Evolutionary conservation across 192 early-diverging fungal genomes (phyloP), one percentile per base, ranked within the genome.

Genomic region (Chytriomyces confervae): DNA sequence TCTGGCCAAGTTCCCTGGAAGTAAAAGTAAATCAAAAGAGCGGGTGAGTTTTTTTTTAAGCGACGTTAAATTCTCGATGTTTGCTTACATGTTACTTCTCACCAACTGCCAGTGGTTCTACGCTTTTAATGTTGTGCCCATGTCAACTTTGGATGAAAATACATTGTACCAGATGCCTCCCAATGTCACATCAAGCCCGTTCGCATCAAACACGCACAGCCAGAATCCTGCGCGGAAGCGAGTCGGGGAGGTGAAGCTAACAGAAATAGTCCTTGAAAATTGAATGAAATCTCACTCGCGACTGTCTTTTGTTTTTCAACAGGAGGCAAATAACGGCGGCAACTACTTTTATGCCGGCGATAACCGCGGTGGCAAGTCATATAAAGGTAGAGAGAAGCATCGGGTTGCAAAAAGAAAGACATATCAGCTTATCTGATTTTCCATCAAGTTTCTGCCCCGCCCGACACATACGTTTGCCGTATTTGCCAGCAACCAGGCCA

Each of bases 41-140:
- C 76, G 90, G 68, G 89, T 89, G 78, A 76, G 76, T 72, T 51
- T 6, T 45, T 63, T 53, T 29, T 8, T 60, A 44, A 3, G n/a
- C 43, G 23, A 7, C 45, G 43, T 47, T 43, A 2, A 16, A n/a
- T 66, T 63, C 36, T 24, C 29, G 2, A 29, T 23, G 75, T 75
- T 49, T 47, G 49, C 48, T 64, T 36, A 36, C 51, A 5, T 16
- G 29, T 36, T 2, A 2, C 29, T 36, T 36, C 1, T 36, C 29
- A 36, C 29, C 29, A 36, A 36, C 29, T n/a, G 49, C 48, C 68
- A 91, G 81, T 98, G 96, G 96, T 95, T 95, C 77, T 98, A 96
- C 79, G 96, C 95, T 1, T 92, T 95, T 85, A 95, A 95, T 61
- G 79, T 95, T 23, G 86, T 81, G 1, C 95, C 96, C 11, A 75